These are phyloP conservation scores for Aspergillus calidoustus DNA, from an alignment of 2,329 filamentous ascomycete species.

Conservation along the genomic window DNA sequence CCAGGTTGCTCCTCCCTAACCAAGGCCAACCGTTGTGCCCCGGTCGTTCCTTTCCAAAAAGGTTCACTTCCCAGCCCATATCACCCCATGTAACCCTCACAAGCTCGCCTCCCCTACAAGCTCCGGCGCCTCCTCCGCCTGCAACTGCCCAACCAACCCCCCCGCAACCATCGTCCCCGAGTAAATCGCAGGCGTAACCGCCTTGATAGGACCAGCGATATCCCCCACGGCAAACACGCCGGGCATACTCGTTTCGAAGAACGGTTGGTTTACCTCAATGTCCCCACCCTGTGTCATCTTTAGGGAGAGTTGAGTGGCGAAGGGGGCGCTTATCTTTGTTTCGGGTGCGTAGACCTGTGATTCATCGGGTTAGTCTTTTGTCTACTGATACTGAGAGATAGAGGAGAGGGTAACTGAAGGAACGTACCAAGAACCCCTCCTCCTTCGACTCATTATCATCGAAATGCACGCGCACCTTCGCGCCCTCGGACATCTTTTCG, in stretches of 20 bases:
- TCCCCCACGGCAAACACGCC: slow-evolving; percentile 20
- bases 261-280: slow-evolving; percentile 3
- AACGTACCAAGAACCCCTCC: slow-evolving; percentile 33
- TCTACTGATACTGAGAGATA: slow-evolving; percentile 28
- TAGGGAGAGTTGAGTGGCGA: slow-evolving; percentile 1
- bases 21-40: too few species aligned
- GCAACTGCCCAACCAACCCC: slow-evolving; percentile 1
- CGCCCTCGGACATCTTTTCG: background rate
- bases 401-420: too few species aligned
- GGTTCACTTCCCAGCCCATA: too few species aligned
- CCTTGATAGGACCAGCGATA: slow-evolving; percentile 7
- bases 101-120: background rate
- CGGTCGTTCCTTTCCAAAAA: too few species aligned
- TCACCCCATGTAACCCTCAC: background rate
- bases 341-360: background rate
- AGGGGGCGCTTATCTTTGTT: slow-evolving; percentile 9
- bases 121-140: background rate
- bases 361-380: too few species aligned
- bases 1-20: background rate
- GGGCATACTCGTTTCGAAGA: slow-evolving; percentile 12
- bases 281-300: background rate
- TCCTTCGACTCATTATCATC: background rate
- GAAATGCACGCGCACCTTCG: slow-evolving; percentile 12
- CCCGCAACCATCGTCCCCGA: slow-evolving; percentile 1
- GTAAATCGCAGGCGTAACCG: background rate